Evolutionary conservation across 1,284 basidiomycete genomes (phyloP).

Genomic region (Heterobasidion parviporum): DNA sequence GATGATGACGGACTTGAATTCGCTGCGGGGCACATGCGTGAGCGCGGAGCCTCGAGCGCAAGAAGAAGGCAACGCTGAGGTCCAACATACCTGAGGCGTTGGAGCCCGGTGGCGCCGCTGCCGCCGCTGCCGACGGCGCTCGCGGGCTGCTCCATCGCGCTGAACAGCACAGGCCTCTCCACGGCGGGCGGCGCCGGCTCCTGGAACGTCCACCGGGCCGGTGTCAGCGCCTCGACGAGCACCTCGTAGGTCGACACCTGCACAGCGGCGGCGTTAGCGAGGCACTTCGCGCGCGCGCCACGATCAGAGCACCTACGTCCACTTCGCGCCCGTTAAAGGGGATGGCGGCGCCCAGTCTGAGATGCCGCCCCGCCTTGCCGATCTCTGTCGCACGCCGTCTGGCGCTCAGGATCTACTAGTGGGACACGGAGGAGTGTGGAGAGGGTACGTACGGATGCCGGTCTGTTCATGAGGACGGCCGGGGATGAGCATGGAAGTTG

Average conservation of each 20-base stretch:
- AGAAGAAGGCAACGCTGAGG: not conserved
- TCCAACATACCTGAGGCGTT: not conserved
- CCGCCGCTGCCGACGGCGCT: not conserved
- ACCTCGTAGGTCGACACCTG: slow-evolving; percentile 10
- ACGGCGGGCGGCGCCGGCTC: not conserved
- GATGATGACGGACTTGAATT: slow-evolving; percentile 26
- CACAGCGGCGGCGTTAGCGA: not conserved
- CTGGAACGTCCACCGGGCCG: slow-evolving; percentile 11
- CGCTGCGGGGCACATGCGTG: not conserved
- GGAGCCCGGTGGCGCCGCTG: not conserved
- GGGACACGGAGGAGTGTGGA: not conserved
- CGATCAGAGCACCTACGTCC: slow-evolving; percentile 4
- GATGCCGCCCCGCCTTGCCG: slow-evolving; percentile 10
- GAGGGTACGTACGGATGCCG: not conserved
- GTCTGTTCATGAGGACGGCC: not conserved
- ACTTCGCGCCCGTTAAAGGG: slow-evolving; percentile 9
- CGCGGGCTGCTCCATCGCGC: not conserved
- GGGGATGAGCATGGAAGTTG: too few relatives aligned
- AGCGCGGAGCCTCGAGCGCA: not conserved
- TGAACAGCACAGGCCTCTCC: not conserved
- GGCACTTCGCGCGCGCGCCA: not conserved
- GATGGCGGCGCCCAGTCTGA: slow-evolving; percentile 7
- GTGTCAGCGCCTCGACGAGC: slow-evolving; percentile 9
- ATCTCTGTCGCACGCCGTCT: slow-evolving; percentile 1
- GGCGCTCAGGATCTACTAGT: not conserved